Percentiles rank a stretch among this genome's conserved stretches.
Conservation (phyloP, 2,329 filamentous ascomycete species). For the Aspergillus puulaauensis region DNA sequence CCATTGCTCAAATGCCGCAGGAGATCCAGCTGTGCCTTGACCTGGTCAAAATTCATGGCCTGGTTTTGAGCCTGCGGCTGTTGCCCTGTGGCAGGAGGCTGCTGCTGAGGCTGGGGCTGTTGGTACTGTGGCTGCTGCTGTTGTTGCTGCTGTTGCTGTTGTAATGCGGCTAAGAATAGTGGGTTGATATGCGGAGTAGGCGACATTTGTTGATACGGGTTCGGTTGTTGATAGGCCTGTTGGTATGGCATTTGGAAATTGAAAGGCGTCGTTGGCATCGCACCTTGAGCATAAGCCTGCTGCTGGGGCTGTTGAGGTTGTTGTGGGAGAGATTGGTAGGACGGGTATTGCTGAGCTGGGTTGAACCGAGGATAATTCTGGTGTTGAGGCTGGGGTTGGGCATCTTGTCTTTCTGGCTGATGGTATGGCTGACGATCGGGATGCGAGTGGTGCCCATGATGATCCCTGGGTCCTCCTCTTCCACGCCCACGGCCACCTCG, state of each 20-base stretch:
- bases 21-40: conserved; percentile 43
- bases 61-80: conserved; percentile 26
- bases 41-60: conserved; percentile 40
- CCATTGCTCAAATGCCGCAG: conserved; percentile 37
- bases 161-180: conserved; percentile 53
- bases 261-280: conserved; percentile 29
- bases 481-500: conserved; percentile 39
- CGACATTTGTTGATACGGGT: conserved; percentile 41
- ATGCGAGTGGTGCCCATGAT: conserved; percentile 24
- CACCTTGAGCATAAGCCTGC: conserved; percentile 24
- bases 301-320: conserved; percentile 35
- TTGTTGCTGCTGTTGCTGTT: conserved; percentile 44
- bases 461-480: conserved; percentile 28
- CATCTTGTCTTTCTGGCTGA: conserved; percentile 18
- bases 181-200: conserved; percentile 57
- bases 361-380: conserved; percentile 25
- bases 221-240: conserved; percentile 43
- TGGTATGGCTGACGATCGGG: conserved; percentile 30
- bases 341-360: conserved; percentile 29
- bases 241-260: conserved; percentile 42
- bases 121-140: conserved; percentile 26
- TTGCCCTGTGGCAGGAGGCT: conserved; percentile 26
- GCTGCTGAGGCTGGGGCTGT: conserved; percentile 31
- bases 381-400: conserved; percentile 24
- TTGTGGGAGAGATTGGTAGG: conserved; percentile 23